Percentiles rank a stretch among this genome's conserved stretches.
Conservation (phyloP, 352 stramenopile species). For the Phytophthora sp. region DNA sequence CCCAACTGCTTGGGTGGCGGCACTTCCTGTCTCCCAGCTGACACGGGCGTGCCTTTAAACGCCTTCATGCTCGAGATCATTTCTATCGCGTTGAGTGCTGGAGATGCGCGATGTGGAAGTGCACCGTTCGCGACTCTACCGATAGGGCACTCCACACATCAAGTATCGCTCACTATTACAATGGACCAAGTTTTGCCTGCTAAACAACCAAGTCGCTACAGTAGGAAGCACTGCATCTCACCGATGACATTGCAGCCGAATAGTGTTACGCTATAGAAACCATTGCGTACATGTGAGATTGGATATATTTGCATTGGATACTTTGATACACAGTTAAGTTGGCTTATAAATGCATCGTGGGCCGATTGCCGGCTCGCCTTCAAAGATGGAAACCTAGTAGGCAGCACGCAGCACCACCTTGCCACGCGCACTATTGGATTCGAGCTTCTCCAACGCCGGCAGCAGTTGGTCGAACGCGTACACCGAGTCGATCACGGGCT, state of each 20-base stretch:
- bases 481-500: conserved; percentile 42
- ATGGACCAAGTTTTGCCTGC: too few species aligned
- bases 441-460: conserved; percentile 32
- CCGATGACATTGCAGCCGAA: too few species aligned
- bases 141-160: neutral
- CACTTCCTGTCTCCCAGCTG: conserved; percentile 13
- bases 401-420: too few species aligned
- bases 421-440: too few species aligned
- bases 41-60: neutral
- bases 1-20: conserved; percentile 11
- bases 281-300: neutral
- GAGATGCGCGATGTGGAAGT: neutral
- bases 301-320: neutral
- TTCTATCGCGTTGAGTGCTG: conserved; percentile 18
- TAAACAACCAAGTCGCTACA: too few species aligned
- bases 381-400: conserved; percentile 1
- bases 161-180: too few species aligned
- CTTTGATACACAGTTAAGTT: conserved; percentile 1
- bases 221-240: too few species aligned
- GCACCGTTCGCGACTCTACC: neutral
- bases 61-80: conserved; percentile 6
- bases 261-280: too few species aligned
- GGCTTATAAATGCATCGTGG: neutral
- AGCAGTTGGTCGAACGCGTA: conserved; percentile 49
- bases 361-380: neutral